Base-by-base conservation (phyloP, 2,329 filamentous ascomycete species). In the Zymoseptoria pseudotritici region DNA sequence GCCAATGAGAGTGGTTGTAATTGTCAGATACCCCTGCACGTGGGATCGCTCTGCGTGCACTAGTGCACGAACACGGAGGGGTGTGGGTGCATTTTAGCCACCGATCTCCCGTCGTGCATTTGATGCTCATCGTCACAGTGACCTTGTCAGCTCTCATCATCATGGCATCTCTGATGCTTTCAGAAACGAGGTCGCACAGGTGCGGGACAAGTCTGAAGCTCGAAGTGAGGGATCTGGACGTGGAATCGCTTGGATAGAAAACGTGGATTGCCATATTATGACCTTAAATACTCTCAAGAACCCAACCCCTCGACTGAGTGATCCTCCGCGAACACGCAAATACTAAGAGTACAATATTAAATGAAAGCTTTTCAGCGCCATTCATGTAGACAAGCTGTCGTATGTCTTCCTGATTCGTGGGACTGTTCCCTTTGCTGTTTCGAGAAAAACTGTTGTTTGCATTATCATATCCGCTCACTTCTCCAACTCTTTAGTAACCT, bases 401-500 rank as follows among this genome's bases (percentile, higher is more conserved):
- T 17, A 42, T 46, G 17, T n/a, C 36, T 46, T 46, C 13, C 11
- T 46, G 36, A 11, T 46, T 7, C 13, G 2, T 46, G 36, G 4
- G 36, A 46, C 36, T 46, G 36, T 46, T 46, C 13, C 36, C 17
- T 1, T n/a, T n/a, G 36, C 36, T 46, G 36, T 46, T 46, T 46
- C 36, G 36, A 17, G 7, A 13, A n/a, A 46, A n/a, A n/a, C 6
- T 46, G 17, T 46, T n/a, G 2, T 42, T 3, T 42, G 13, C 36
- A 46, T 46, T n/a, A 46, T 46, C 36, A 46, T n/a, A 46, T 4
- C 36, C 17, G 5, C 7, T 46, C 13, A n/a, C 36, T 46, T 5
- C 36, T 46, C 36, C 36, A 46, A 2, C 5, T 46, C 36, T 46
- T n/a, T 46, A 62, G 46, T 68, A 72, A 20, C 70, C 71, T 50